Conservation (phyloP, 1,284 basidiomycete genomes). For the Cryptococcus neoformans region DNA sequence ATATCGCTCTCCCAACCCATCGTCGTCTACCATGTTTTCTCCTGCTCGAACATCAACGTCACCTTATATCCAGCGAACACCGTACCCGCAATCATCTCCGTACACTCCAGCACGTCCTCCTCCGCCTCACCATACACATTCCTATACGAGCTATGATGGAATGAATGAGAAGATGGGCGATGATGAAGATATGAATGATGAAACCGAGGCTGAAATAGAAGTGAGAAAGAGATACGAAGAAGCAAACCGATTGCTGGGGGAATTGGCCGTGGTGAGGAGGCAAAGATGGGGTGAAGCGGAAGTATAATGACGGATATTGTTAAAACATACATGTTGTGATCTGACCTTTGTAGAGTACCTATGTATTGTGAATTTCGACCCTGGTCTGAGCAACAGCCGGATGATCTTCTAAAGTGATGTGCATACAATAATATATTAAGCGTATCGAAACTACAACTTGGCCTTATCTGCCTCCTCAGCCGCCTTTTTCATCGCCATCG, state of each 20-base stretch:
- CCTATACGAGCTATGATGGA: no score
- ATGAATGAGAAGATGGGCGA: not conserved
- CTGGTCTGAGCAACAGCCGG: not conserved
- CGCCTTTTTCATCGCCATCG: slow-evolving; percentile 28
- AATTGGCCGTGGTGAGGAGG: slow-evolving; percentile 36
- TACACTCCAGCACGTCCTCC: not conserved
- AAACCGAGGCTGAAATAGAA: slow-evolving; percentile 9
- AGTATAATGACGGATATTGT: not conserved
- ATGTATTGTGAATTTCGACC: not conserved
- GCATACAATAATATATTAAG: not conserved
- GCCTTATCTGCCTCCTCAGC: slow-evolving; percentile 20
- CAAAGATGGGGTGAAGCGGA: slow-evolving; percentile 22
- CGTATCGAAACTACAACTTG: not conserved
- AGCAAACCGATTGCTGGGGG: slow-evolving; percentile 40
- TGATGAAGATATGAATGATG: slow-evolving; percentile 10
- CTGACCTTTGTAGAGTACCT: not conserved
- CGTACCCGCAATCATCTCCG: not conserved
- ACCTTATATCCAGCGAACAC: not conserved
- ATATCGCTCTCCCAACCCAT: not conserved
- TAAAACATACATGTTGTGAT: not conserved
- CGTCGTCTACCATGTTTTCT: not conserved
- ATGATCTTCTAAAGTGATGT: not conserved
- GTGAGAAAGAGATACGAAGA: slow-evolving; percentile 39
- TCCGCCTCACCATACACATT: not conserved
- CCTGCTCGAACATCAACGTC: not conserved